Evolutionary conservation across 768 basidiomycete species (phyloP).

Genomic region (Naganishia antarctica): DNA sequence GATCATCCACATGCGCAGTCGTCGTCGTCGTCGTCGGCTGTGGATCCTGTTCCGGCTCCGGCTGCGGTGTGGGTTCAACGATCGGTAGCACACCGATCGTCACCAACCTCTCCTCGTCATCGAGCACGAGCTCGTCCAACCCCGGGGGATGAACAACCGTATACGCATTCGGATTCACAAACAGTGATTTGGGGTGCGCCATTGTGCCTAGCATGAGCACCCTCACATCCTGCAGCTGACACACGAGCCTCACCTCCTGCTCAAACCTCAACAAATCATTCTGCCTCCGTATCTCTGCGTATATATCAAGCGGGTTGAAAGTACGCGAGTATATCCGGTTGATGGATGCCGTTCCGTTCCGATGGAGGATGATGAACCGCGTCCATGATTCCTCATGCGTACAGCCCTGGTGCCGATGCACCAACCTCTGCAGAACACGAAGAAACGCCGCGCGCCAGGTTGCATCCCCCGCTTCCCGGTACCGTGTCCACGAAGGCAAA

Average conservation of each 20-base stretch:
- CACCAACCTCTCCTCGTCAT: constrained; percentile 23
- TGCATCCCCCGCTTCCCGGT: constrained; percentile 34
- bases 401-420: constrained; percentile 42
- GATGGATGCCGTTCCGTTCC: constrained; percentile 43
- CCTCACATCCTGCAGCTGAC: constrained; percentile 42
- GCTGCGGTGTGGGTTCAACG: not conserved
- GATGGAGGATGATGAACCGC: constrained; percentile 42
- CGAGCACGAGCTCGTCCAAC: constrained; percentile 18
- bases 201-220: constrained; percentile 42
- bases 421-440: constrained; percentile 36
- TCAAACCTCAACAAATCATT: constrained; percentile 42
- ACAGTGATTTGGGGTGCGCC: constrained; percentile 33
- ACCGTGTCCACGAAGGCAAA: constrained; percentile 42
- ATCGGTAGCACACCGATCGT: constrained; percentile 22
- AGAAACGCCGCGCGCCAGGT: constrained; percentile 41
- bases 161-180: constrained; percentile 47
- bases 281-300: constrained; percentile 40
- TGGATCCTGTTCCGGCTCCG: too few species aligned
- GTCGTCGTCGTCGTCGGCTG: constrained; percentile 8
- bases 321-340: constrained; percentile 44
- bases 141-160: constrained; percentile 42
- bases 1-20: too few species aligned
- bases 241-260: constrained; percentile 34
- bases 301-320: constrained; percentile 46
- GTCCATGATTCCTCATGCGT: constrained; percentile 49